Evolutionary conservation across 202 grass and related monocot genomes (phyloP), one percentile per base, ranked within the genome.

Genomic region (Brachypodium distachyon): DNA sequence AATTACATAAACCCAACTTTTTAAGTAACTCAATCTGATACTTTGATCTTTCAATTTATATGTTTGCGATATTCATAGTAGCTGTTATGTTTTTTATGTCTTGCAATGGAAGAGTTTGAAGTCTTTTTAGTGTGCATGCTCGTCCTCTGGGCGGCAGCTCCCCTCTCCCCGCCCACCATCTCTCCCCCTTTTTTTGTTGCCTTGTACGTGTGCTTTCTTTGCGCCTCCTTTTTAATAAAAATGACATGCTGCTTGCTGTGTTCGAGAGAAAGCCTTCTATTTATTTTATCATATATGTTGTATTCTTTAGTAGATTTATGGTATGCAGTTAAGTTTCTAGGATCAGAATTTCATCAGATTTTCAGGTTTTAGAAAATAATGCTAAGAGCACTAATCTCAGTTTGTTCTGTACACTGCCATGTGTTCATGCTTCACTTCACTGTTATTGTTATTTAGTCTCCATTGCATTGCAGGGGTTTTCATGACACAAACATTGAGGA

Each of bases 401-500:
- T 74, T 52, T 42, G 59, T 39, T 34, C n/a, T 31, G n/a, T n/a
- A 12, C 26, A 53, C 25, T 74, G 62, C 16, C 41, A 56, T 61
- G 54, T 8, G 9, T 60, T 11, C 36, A 37, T 70, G 13, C 23
- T 51, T 34, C 27, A 65, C 16, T 54, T 36, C 37, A n/a, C 14
- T 38, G 12, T 31, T 64, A 29, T 60, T 46, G 22, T 21, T 39
- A 17, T 79, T 74, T 75, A 70, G 68, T 48, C 12, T 62, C 43
- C 22, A 44, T 40, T 70, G 22, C 28, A 39, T 84, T 76, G 54
- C 76, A 88, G 86, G 81, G 23, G 62, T 80, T 61, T 84, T 11
- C 63, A 65, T 72, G 82, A 84, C 38, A 86, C 55, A 61, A 90
- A 88, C 70, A 94, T 94, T 68, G 95, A 98, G 73, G 95, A 98